Percentiles rank a stretch among this genome's conserved stretches.
Evolutionary conservation across 768 basidiomycete genomes (phyloP).

Genomic region (Peribolospora kevripleyi): DNA sequence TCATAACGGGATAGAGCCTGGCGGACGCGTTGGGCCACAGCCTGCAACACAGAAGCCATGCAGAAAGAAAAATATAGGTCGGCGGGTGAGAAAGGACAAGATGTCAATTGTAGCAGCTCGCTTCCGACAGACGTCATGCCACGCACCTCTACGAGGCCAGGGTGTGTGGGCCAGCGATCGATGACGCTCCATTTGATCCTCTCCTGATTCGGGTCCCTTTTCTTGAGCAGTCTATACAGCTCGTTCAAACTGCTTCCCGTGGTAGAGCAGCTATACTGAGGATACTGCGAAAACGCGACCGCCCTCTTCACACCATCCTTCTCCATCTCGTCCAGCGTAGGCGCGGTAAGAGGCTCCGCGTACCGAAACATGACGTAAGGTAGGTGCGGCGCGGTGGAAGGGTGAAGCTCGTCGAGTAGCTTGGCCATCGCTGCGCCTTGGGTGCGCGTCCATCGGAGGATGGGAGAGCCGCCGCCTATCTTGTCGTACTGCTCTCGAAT

Average conservation of each 20-base stretch:
- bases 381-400: slow-evolving; percentile 81
- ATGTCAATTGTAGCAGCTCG: neutral
- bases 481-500: slow-evolving; percentile 85
- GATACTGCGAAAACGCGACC: slow-evolving; percentile 92
- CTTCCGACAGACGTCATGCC: neutral
- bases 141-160: slow-evolving; percentile 75
- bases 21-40: slow-evolving; percentile 71
- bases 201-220: slow-evolving; percentile 34
- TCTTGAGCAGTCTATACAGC: slow-evolving; percentile 32
- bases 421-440: slow-evolving; percentile 79
- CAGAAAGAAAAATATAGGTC: neutral
- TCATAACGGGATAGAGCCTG: slow-evolving; percentile 43
- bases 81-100: neutral
- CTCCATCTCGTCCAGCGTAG: slow-evolving; percentile 58
- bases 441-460: slow-evolving; percentile 59
- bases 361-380: slow-evolving; percentile 86
- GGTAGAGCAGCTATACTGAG: slow-evolving; percentile 94
- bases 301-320: slow-evolving; percentile 76
- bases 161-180: slow-evolving; percentile 90
- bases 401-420: slow-evolving; percentile 82
- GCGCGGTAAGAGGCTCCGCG: slow-evolving; percentile 63
- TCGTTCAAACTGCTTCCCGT: slow-evolving; percentile 96
- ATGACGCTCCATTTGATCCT: slow-evolving; percentile 85
- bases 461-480: slow-evolving; percentile 93
- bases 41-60: slow-evolving; percentile 25